phyloP scores from a whole-genome alignment of 1,284 basidiomycete genomes.

The Puccinia horiana region DNA sequence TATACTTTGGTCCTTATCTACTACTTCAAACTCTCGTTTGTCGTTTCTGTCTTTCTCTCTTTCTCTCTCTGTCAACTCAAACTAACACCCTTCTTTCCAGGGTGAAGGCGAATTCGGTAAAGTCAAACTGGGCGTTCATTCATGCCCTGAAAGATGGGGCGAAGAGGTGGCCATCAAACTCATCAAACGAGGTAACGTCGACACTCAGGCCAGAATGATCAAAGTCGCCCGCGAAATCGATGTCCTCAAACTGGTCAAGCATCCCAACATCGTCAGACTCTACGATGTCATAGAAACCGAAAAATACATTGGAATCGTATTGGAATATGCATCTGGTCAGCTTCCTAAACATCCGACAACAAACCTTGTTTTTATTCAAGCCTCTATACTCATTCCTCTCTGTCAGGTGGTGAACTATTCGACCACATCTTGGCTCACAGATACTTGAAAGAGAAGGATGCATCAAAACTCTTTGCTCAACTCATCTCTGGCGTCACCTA shows the following conservation, averaged over 20 bases:
- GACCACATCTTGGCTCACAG: conserved; percentile 98
- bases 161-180: conserved; percentile 99
- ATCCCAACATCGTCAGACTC: conserved; percentile 96
- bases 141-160: conserved; percentile 71
- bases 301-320: conserved; percentile 98
- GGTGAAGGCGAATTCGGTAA: conserved; percentile 99
- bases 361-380: background rate
- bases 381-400: background rate
- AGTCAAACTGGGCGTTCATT: conserved; percentile 93
- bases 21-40: conserved; percentile 81
- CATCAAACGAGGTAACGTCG: conserved; percentile 89
- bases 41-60: background rate
- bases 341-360: background rate
- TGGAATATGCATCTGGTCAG: conserved; percentile 86
- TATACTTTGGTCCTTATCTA: conserved; percentile 92
- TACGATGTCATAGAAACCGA: conserved; percentile 99
- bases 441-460: conserved; percentile 91
- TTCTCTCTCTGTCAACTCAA: background rate
- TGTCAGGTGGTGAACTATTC: conserved; percentile 86
- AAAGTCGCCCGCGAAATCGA: conserved; percentile 98
- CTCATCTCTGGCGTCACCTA: conserved; percentile 98
- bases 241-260: conserved; percentile 90
- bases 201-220: conserved; percentile 79
- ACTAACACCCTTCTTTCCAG: background rate
- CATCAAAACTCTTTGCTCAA: conserved; percentile 93